Evolutionary conservation across 2,329 filamentous ascomycete species (phyloP), one percentile per base, ranked within the genome.

Genomic region (Botrytis fragariae): DNA sequence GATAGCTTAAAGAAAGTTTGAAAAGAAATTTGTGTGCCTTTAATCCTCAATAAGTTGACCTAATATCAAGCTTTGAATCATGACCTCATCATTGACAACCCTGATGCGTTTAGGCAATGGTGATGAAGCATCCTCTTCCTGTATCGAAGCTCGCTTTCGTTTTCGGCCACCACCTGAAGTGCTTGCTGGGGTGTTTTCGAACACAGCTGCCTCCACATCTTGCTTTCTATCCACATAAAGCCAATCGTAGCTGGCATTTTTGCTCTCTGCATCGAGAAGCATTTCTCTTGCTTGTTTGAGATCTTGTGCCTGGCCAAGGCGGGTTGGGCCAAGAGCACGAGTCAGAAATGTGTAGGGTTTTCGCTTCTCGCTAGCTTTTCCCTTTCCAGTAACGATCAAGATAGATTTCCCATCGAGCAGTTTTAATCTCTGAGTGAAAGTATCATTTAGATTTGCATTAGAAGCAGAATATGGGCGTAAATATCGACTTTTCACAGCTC

Each of bases 21-120:
- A 16, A 57, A 32, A 12, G 20, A 32, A 57, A 57, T 57, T 9
- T 25, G 5, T 18, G 25, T 10, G 3, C 12, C 2, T 22, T 75
- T 44, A 75, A 18, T 77, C 76, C 18, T 79, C 78, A 42, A 94
- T 88, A 77, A 98, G 83, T 74, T 90, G 89, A 0, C 95, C 95
- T 69, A 97, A 82, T 76, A 99, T 98, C 74, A 98, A 84, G 81
- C 94, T 98, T 85, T 99, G 95, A 72, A 97, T 91, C 35, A 98
- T 90, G 80, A 95, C 90, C 82, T 98, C 95, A 81, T 97, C 92
- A 72, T 91, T 92, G 70, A 97, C 87, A 62, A 96, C 87, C 75
- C 87, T 88, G 54, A 94, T 85, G 74, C 83, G 87, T 77, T 86
- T 85, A 20, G 86, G 84, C 61, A 83, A 79, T 25, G 83, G 80